phyloP scores from a whole-genome alignment of 1,284 basidiomycete genomes.

The Ustilago shanxiensis region DNA sequence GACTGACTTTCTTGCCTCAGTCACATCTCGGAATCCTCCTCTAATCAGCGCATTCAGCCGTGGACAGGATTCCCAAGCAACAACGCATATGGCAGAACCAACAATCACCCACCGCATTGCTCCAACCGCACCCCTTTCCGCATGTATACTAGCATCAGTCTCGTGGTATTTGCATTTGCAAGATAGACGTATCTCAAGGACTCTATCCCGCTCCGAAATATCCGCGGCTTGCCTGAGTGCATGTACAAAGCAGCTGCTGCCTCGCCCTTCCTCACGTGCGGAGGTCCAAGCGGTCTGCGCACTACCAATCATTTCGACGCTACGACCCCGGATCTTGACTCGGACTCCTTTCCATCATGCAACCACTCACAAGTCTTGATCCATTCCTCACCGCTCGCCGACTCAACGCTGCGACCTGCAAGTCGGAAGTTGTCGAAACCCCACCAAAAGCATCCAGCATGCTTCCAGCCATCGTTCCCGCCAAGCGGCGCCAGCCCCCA shows the following conservation, averaged over 20 bases:
- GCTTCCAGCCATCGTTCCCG: slow-evolving; percentile 11
- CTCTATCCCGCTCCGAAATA: no score
- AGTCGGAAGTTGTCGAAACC: slow-evolving; percentile 1
- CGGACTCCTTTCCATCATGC: slow-evolving; percentile 19
- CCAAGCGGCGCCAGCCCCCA: slow-evolving; percentile 35
- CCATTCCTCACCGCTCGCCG: slow-evolving; percentile 23
- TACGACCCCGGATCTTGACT: background rate
- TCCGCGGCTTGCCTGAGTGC: background rate
- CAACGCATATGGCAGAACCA: no score
- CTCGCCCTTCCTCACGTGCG: background rate
- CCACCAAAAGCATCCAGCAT: slow-evolving; percentile 1
- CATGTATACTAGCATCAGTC: background rate
- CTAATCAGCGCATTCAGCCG: no score
- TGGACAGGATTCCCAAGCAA: no score
- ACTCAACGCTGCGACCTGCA: background rate
- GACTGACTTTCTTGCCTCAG: no score
- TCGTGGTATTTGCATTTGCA: background rate
- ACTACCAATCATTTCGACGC: background rate
- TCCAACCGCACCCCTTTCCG: background rate
- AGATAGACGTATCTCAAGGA: background rate
- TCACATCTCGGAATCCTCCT: no score
- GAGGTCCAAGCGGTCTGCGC: slow-evolving; percentile 24
- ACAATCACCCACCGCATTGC: no score
- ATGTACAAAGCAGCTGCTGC: slow-evolving; percentile 3
- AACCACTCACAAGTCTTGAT: slow-evolving; percentile 25